Evolutionary conservation across 1,139 yeast genomes (phyloP), one percentile per base, ranked within the genome.

Genomic region (Lodderomyces theae): DNA sequence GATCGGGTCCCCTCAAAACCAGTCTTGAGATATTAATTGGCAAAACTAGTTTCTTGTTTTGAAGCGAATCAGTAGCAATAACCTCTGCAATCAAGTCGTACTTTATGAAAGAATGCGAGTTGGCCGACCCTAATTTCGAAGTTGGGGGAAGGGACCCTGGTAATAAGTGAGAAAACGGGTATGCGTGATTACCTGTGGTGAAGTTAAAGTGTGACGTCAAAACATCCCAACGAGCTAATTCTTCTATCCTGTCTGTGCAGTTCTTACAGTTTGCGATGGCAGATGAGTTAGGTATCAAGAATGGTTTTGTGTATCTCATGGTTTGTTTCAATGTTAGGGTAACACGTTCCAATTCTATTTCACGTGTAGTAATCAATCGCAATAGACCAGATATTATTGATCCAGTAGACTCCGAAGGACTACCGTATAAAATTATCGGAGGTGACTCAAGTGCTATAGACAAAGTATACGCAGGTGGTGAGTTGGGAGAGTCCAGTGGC

Each of bases 111-210:
- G 82, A 69, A 34, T 73, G 68, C 3, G 81, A 68, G 35, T 74
- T 68, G 4, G 80, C 67, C 3, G 71, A 64, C 2, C 86, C 86
- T 15, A 85, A 57, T 31, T 76, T 68, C 12, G 86, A 69, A 1
- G 95, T 77, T 1, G 96, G 89, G 0, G 98, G 97, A 24, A 89
- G 60, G n/a, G 85, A 71, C 0, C 99, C 98, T 0, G 97, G 95
- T 11, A 92, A 60, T 33, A 94, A 65, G 60, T 89, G 90, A n/a
- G 96, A 85, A 58, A 94, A 92, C 2, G 98, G 99, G 57, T 87
- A 92, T 1, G 87, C 89, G 54, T 92, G 96, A 17, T 73, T 69
- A 1, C 92, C 95, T 9, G 72, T 61, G 2, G 78, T 64, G 50
- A 88, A 77, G 5, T 70, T 65, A 2, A 82, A 74, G 1, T 76